Evolutionary conservation across 2,329 filamentous ascomycete species (phyloP), one percentile per base, ranked within the genome.

Genomic region (Xylogone sp.): DNA sequence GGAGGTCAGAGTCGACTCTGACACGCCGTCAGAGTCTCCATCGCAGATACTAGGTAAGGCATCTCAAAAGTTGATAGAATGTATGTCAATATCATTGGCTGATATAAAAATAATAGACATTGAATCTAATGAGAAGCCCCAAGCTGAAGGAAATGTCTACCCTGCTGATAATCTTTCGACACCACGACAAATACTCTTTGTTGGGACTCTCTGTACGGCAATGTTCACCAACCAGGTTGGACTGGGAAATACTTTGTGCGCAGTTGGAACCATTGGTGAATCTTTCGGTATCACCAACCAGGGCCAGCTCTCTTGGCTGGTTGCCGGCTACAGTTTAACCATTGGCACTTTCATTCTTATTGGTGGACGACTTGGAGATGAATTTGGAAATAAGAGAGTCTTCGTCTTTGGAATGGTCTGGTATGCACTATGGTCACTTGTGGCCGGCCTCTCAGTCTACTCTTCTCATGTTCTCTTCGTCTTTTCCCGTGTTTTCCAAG

Each of bases 341-440:
- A 69, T 72, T 5, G 81, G 81, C 10, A 77, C 80, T 0, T 84
- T 84, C 57, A 77, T 84, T 27, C 69, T 86, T 2, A 68, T 80
- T 2, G 75, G 75, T 2, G 80, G 80, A 2, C 73, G 82, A 0
- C 63, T 85, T 3, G 81, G 82, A 2, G 78, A 82, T 42, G 65
- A 79, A 1, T 81, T 79, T 53, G 83, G 83, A 0, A 75, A 83
- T 63, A 80, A 80, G 60, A 70, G 65, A 4, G 64, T 83, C 31
- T 75, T 85, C 31, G 58, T 84, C 7, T 58, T 70, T 1, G 82
- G 82, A 2, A 76, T 45, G 27, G 20, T 3, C 43, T 59, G 56
- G 56, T 56, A 56, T 19, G 21, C 42, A 8, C 29, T 57, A 7
- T 59, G 54, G 56, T 55, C 46, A 7, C 29, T 58, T 4, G 27